Percentiles rank a stretch among this genome's conserved stretches.
These are phyloP conservation scores for Diaporthe sp. DNA, from an alignment of 2,329 filamentous ascomycete species.

Conservation along the genomic window DNA sequence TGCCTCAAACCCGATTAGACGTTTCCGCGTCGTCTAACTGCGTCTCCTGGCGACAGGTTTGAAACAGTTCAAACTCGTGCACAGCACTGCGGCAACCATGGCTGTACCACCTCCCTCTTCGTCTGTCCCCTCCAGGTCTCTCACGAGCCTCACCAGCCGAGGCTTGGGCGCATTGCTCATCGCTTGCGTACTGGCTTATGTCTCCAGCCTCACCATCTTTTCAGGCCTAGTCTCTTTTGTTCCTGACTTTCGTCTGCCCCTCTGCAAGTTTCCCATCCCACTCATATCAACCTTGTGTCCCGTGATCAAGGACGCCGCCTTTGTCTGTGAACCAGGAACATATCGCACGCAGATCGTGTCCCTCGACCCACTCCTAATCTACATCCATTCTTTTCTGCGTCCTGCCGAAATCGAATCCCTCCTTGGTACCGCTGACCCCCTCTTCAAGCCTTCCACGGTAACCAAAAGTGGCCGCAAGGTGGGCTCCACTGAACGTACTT, in stretches of 20 bases:
- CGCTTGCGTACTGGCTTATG: not conserved
- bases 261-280: constrained; percentile 37
- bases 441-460: constrained; percentile 50
- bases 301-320: constrained; percentile 19
- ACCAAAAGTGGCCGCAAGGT: constrained; percentile 47
- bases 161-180: constrained; percentile 21
- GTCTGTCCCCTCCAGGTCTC: not conserved
- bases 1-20: not conserved
- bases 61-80: no score
- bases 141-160: not conserved
- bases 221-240: constrained; percentile 38
- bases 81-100: not conserved
- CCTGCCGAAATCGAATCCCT: constrained; percentile 48
- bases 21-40: not conserved
- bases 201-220: constrained; percentile 12
- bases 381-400: constrained; percentile 53
- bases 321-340: constrained; percentile 44
- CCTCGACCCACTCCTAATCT: constrained; percentile 54
- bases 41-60: not conserved
- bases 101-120: not conserved
- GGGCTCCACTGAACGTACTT: constrained; percentile 50
- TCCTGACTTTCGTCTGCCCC: constrained; percentile 37
- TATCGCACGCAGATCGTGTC: constrained; percentile 55
- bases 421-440: constrained; percentile 47
- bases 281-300: not conserved